Evolutionary conservation across 1,284 basidiomycete species (phyloP).

Genomic region (Thelephora terrestris): DNA sequence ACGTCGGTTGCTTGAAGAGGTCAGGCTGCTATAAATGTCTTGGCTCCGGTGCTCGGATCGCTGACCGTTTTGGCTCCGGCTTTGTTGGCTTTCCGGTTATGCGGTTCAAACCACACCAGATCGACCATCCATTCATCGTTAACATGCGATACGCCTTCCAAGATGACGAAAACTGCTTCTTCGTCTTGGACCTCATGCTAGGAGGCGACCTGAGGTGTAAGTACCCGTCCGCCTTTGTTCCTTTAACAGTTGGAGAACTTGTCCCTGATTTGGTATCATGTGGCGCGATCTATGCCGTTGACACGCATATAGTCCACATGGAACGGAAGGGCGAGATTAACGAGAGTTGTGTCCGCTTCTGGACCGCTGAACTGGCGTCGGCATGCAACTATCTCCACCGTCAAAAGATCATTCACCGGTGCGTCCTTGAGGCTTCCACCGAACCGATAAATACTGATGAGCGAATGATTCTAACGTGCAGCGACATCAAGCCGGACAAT

Average conservation of each 20-base stretch:
- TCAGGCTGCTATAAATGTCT: constrained; percentile 24
- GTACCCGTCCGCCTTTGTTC: constrained; percentile 21
- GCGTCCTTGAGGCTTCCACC: constrained; percentile 16
- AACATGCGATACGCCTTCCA: constrained; percentile 96
- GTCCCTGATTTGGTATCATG: background rate
- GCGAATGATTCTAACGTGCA: constrained; percentile 30
- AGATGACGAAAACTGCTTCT: constrained; percentile 97
- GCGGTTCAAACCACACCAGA: constrained; percentile 32
- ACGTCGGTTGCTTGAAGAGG: constrained; percentile 82
- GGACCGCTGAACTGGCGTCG: constrained; percentile 80
- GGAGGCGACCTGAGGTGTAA: constrained; percentile 89
- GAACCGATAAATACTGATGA: constrained; percentile 25
- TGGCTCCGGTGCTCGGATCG: background rate
- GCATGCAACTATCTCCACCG: constrained; percentile 86
- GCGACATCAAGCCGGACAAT: constrained; percentile 96
- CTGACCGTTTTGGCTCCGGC: too few relatives aligned
- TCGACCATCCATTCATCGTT: constrained; percentile 91
- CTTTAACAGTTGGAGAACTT: background rate
- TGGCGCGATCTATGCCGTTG: constrained; percentile 1
- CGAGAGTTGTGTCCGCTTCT: constrained; percentile 84
- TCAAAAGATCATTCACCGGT: constrained; percentile 92
- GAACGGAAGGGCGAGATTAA: constrained; percentile 69
- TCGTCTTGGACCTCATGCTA: constrained; percentile 93
- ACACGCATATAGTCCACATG: constrained; percentile 60
- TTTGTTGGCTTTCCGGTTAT: too few relatives aligned